Conservation (phyloP, 2,329 filamentous ascomycete genomes). For the Alternaria sp. region DNA sequence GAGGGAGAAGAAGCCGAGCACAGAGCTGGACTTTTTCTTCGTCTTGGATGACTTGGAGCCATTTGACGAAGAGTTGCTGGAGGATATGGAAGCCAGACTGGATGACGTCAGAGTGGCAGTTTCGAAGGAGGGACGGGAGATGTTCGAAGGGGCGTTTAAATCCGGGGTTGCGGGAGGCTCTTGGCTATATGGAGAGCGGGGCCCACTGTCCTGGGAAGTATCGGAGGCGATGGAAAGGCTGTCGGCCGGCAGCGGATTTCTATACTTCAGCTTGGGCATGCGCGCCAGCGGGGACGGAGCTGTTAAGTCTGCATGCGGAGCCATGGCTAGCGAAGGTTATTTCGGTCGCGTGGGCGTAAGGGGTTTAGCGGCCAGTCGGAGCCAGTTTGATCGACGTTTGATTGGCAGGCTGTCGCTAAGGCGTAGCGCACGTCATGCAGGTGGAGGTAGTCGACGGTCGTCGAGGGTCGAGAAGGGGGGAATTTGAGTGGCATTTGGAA, state of each 20-base stretch:
- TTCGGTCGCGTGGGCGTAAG: constrained; percentile 32
- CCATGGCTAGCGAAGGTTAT: constrained; percentile 42
- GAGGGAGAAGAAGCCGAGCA: constrained; percentile 58
- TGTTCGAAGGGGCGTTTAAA: constrained; percentile 18
- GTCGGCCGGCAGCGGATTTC: constrained; percentile 42
- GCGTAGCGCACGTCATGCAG: constrained; percentile 32
- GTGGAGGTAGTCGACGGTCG: constrained; percentile 20
- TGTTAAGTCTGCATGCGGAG: constrained; percentile 39
- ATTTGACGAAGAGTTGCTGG: constrained; percentile 39
- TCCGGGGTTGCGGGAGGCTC: constrained; percentile 21
- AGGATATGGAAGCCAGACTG: constrained; percentile 46
- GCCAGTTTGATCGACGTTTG: constrained; percentile 23
- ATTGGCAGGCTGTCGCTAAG: constrained; percentile 31
- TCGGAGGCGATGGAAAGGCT: constrained; percentile 27
- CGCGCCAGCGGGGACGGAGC: constrained; percentile 38
- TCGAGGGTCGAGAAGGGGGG: constrained; percentile 16
- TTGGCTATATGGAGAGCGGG: constrained; percentile 13
- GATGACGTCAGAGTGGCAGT: constrained; percentile 37
- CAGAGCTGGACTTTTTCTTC: constrained; percentile 48
- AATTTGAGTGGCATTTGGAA: constrained; percentile 8
- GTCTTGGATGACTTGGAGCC: constrained; percentile 41
- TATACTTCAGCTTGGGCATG: constrained; percentile 49
- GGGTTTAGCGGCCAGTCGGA: constrained; percentile 30
- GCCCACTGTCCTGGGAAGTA: constrained; percentile 17
- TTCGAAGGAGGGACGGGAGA: constrained; percentile 27